A percentile compares a stretch with the other conserved stretches of the same genome.
phyloP scores from a whole-genome alignment of 1,284 basidiomycete species.

The Rhodotorula sp. region DNA sequence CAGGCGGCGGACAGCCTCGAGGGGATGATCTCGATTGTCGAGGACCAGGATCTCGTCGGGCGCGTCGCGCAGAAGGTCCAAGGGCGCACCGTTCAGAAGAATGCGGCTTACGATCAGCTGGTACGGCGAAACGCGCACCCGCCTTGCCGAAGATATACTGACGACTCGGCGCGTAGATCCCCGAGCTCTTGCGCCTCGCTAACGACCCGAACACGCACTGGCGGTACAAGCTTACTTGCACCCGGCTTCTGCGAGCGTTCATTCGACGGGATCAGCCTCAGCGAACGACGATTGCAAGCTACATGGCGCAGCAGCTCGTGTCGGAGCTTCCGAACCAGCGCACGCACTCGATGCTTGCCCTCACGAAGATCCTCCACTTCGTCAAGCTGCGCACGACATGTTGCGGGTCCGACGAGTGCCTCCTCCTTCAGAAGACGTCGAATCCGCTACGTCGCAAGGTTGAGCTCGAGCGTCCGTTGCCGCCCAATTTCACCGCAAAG shows the following conservation, averaged over 20 bases:
- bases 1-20: constrained; percentile 45
- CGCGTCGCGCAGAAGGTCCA: constrained; percentile 46
- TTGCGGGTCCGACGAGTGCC: constrained; percentile 59
- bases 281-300: constrained; percentile 60
- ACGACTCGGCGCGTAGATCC: constrained; percentile 52
- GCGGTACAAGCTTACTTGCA: constrained; percentile 80
- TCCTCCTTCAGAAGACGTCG: constrained; percentile 75
- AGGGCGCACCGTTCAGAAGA: constrained; percentile 46
- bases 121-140: constrained; percentile 50
- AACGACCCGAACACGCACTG: constrained; percentile 73
- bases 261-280: constrained; percentile 71
- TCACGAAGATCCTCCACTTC: constrained; percentile 70
- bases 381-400: constrained; percentile 83
- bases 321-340: constrained; percentile 82
- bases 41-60: constrained; percentile 44
- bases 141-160: background rate
- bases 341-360: constrained; percentile 57
- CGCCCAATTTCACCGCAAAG: constrained; percentile 57
- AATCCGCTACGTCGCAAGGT: constrained; percentile 68
- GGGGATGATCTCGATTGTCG: constrained; percentile 19
- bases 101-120: constrained; percentile 50
- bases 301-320: constrained; percentile 47
- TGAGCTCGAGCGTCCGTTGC: constrained; percentile 50
- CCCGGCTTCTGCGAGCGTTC: constrained; percentile 68
- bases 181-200: constrained; percentile 67